These are phyloP conservation scores for Chalara sp. DNA, from an alignment of 2,329 filamentous ascomycete genomes.

Conservation along the genomic window DNA sequence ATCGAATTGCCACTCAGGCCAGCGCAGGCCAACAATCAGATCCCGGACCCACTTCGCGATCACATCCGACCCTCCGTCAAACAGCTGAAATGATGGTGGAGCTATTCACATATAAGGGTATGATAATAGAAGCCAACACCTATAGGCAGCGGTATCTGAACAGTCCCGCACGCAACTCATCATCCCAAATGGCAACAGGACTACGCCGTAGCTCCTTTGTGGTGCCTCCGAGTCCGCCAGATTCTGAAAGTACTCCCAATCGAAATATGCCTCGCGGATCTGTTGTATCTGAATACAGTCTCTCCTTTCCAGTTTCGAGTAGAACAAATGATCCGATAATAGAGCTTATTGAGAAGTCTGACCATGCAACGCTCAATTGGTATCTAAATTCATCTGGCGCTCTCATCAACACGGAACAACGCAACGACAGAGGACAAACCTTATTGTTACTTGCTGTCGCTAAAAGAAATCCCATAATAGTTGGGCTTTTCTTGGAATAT, in stretches of 20 bases:
- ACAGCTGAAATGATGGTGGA: neutral
- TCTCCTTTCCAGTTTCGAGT: no score
- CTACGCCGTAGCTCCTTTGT: no score
- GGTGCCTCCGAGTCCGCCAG: no score
- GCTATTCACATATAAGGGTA: neutral
- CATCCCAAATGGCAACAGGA: neutral
- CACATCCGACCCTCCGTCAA: neutral
- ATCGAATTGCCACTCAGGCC: neutral
- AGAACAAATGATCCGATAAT: no score
- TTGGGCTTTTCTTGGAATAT: neutral
- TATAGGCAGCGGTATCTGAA: neutral
- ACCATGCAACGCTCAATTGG: no score
- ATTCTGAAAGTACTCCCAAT: no score
- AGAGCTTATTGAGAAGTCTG: no score
- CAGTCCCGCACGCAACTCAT: neutral
- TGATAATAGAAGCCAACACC: neutral
- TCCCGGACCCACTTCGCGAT: neutral
- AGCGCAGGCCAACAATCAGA: neutral
- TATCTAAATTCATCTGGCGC: no score
- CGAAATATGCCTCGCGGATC: no score
- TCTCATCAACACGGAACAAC: neutral
- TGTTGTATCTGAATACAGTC: no score
- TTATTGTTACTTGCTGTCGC: neutral
- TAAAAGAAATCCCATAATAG: neutral
- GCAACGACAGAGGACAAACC: neutral